Conservation (phyloP, 495 filamentous ascomycete genomes). For the Annulohypoxylon maeteangense region DNA sequence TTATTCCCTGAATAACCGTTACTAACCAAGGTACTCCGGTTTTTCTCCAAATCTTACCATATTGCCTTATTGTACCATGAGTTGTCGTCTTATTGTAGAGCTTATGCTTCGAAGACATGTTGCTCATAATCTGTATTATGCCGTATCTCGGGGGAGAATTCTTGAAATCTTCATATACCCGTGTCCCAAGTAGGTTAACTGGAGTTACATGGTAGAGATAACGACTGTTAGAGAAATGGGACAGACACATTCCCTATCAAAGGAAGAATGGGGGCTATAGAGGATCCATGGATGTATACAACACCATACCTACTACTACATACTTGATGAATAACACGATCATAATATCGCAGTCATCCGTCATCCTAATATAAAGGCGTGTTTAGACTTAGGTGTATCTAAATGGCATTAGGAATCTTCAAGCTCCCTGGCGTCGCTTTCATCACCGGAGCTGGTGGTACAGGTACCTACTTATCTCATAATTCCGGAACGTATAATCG, state of each 20-base stretch:
- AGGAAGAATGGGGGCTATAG: background rate
- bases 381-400: background rate
- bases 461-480: conserved; percentile 18
- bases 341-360: background rate
- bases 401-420: conserved; percentile 35
- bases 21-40: background rate
- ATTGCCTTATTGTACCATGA: background rate
- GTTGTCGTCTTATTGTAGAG: too few relatives aligned
- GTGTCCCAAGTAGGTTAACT: too few relatives aligned
- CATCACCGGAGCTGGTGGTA: conserved; percentile 42
- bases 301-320: too few relatives aligned
- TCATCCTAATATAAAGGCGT: background rate
- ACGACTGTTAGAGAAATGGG: too few relatives aligned
- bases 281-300: too few relatives aligned
- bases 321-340: too few relatives aligned
- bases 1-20: background rate
- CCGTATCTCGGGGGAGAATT: too few relatives aligned
- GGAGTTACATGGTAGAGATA: too few relatives aligned
- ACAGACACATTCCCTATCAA: too few relatives aligned
- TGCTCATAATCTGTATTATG: too few relatives aligned
- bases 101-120: too few relatives aligned
- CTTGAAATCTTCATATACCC: too few relatives aligned
- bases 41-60: background rate
- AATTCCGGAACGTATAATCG: background rate
- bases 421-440: conserved; percentile 41